These are phyloP conservation scores for Beauveria rudraprayagi DNA, from an alignment of 2,329 filamentous ascomycete genomes.

Conservation along the genomic window DNA sequence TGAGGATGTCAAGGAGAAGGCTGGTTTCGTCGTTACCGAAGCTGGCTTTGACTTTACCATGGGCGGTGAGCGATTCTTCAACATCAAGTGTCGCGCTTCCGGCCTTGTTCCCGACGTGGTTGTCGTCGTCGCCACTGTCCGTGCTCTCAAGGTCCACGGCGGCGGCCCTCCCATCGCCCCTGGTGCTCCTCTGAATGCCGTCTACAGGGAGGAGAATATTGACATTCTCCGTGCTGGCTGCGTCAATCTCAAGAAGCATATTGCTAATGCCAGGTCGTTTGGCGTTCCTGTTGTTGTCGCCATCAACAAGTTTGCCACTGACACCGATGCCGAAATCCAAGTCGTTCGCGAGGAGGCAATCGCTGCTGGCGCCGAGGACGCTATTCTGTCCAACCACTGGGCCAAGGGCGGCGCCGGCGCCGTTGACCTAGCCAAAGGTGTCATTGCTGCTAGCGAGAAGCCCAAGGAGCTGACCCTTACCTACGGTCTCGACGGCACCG, in stretches of 20 bases:
- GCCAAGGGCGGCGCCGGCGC: conserved; percentile 89
- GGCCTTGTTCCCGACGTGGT: conserved; percentile 89
- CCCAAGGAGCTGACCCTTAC: conserved; percentile 82
- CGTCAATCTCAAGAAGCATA: conserved; percentile 92
- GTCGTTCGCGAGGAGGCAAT: conserved; percentile 87
- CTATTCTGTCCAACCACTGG: conserved; percentile 93
- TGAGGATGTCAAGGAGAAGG: conserved; percentile 73
- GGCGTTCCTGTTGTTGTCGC: conserved; percentile 92
- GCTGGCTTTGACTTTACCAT: conserved; percentile 99
- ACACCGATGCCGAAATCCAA: conserved; percentile 85
- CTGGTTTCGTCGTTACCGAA: conserved; percentile 92
- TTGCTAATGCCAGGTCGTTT: conserved; percentile 79
- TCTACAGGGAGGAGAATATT: conserved; percentile 90
- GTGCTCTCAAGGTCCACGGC: conserved; percentile 93
- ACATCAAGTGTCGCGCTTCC: conserved; percentile 97
- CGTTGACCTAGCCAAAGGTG: conserved; percentile 76
- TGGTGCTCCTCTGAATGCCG: conserved; percentile 73
- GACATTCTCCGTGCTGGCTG: conserved; percentile 86
- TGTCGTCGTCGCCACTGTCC: conserved; percentile 89
- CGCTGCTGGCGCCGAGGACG: conserved; percentile 86
- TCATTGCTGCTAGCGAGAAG: conserved; percentile 75
- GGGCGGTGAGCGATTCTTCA: conserved; percentile 99
- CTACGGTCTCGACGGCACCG: conserved; percentile 68
- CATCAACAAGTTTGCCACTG: conserved; percentile 93
- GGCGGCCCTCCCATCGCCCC: conserved; percentile 90